These are phyloP conservation scores for Litchi chinensis DNA, from an alignment of 345 rosid genomes.

Conservation along the genomic window DNA sequence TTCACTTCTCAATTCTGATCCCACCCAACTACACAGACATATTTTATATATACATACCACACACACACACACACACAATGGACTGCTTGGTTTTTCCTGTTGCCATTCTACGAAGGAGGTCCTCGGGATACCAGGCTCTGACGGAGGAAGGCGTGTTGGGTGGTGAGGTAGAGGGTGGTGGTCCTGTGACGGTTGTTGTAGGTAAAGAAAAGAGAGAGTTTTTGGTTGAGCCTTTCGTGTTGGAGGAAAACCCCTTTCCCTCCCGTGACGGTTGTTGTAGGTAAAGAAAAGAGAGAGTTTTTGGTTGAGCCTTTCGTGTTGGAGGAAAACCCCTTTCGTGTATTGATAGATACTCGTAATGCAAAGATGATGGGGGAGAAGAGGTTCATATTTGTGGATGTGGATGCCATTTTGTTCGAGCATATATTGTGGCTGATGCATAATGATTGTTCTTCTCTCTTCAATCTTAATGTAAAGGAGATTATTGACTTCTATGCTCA, in stretches of 20 bases:
- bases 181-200: too few species aligned
- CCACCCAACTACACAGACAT: not conserved
- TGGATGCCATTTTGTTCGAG: slow-evolving; percentile 86
- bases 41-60: not conserved
- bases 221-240: too few species aligned
- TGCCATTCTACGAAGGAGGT: slow-evolving; percentile 41
- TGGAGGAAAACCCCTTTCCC: too few species aligned
- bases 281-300: slow-evolving; percentile 77
- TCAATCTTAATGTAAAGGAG: slow-evolving; percentile 70
- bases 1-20: slow-evolving; percentile 17
- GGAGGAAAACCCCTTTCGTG: slow-evolving; percentile 66
- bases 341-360: slow-evolving; percentile 42
- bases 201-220: too few species aligned
- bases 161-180: slow-evolving; percentile 2
- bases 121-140: slow-evolving; percentile 48
- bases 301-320: slow-evolving; percentile 63
- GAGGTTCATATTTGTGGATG: slow-evolving; percentile 55
- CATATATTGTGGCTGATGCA: slow-evolving; percentile 87
- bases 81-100: slow-evolving; percentile 74
- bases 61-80: slow-evolving; percentile 16
- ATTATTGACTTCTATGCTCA: slow-evolving; percentile 79
- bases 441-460: slow-evolving; percentile 69
- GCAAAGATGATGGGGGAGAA: slow-evolving; percentile 16
- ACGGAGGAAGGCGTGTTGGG: slow-evolving; percentile 22
- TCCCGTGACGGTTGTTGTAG: slow-evolving; percentile 84